These are phyloP conservation scores for Papiliotrema terrestris DNA, from an alignment of 1,284 basidiomycete species.

Conservation along the genomic window DNA sequence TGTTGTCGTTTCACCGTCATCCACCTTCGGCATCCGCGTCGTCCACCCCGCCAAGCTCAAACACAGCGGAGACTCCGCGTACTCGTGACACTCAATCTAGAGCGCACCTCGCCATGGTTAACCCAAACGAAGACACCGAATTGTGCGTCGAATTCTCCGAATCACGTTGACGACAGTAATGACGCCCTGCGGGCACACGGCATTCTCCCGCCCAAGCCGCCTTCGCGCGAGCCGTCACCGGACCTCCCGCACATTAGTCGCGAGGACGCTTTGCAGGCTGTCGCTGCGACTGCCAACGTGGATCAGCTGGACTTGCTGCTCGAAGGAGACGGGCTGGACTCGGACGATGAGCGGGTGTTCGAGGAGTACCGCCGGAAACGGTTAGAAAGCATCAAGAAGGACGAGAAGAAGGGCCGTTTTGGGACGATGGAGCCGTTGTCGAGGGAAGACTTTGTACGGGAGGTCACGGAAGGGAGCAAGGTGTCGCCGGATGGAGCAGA, in stretches of 20 bases:
- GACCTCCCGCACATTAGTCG: constrained; percentile 53
- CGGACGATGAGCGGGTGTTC: constrained; percentile 74
- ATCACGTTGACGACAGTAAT: constrained; percentile 58
- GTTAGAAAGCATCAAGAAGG: constrained; percentile 62
- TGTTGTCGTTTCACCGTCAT: too few species aligned
- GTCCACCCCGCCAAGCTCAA: too few species aligned
- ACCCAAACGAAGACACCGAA: constrained; percentile 86
- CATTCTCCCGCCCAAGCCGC: constrained; percentile 72
- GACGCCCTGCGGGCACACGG: constrained; percentile 87
- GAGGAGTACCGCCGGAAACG: constrained; percentile 66
- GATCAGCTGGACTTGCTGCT: constrained; percentile 61
- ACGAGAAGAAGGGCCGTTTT: constrained; percentile 67
- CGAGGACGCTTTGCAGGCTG: constrained; percentile 49
- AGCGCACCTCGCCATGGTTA: constrained; percentile 43
- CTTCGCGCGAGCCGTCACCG: constrained; percentile 63
- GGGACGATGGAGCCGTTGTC: constrained; percentile 85
- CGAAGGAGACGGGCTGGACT: constrained; percentile 65
- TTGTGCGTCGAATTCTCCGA: constrained; percentile 59
- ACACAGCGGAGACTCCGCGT: too few species aligned
- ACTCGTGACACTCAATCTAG: too few species aligned
- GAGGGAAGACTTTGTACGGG: constrained; percentile 87
- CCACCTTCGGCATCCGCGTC: too few species aligned
- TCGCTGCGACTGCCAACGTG: constrained; percentile 57
- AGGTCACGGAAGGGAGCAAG: constrained; percentile 90
- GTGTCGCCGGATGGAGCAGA: constrained; percentile 56